phyloP scores from a whole-genome alignment of 805 yeast species.

The Ogataea allantospora region DNA sequence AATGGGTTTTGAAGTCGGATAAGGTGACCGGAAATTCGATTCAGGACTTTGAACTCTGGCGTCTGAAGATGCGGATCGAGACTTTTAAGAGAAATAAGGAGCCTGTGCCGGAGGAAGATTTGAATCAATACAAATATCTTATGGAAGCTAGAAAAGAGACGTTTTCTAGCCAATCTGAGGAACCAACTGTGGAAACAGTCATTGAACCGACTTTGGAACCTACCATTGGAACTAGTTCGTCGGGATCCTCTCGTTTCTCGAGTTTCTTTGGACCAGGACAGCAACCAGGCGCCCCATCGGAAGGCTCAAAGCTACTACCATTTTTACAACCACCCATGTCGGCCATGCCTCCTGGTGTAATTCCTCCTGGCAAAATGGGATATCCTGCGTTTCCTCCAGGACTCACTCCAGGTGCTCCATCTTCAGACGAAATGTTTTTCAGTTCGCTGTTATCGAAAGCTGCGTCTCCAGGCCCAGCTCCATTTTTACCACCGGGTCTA shows the following conservation, averaged over 20 bases:
- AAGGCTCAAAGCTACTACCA: conserved; percentile 27
- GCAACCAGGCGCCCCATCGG: not conserved
- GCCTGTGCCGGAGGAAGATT: conserved; percentile 29
- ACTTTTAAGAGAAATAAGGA: conserved; percentile 49
- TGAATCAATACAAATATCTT: conserved; percentile 22
- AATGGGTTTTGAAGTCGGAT: conserved; percentile 39
- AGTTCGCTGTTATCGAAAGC: conserved; percentile 43
- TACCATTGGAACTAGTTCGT: conserved; percentile 6
- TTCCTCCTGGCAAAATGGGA: not conserved
- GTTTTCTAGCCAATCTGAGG: too few relatives aligned
- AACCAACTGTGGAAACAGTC: too few relatives aligned
- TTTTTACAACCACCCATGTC: not conserved
- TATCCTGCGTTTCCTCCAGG: conserved; percentile 1
- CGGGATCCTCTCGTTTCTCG: conserved; percentile 25
- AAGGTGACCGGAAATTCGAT: conserved; percentile 46
- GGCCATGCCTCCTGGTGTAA: conserved; percentile 1
- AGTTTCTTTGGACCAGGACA: conserved; percentile 24
- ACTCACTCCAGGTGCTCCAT: not conserved
- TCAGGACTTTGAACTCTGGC: conserved; percentile 61
- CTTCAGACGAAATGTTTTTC: conserved; percentile 42
- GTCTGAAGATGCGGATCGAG: conserved; percentile 49
- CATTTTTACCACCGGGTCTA: conserved; percentile 12
- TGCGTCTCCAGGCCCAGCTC: conserved; percentile 9
- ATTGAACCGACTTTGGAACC: conserved; percentile 5
- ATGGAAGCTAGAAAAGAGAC: conserved; percentile 1